Evolutionary conservation across 1,284 basidiomycete species (phyloP), one percentile per base, ranked within the genome.

Genomic region (Apiotrichum akiyoshidainum): DNA sequence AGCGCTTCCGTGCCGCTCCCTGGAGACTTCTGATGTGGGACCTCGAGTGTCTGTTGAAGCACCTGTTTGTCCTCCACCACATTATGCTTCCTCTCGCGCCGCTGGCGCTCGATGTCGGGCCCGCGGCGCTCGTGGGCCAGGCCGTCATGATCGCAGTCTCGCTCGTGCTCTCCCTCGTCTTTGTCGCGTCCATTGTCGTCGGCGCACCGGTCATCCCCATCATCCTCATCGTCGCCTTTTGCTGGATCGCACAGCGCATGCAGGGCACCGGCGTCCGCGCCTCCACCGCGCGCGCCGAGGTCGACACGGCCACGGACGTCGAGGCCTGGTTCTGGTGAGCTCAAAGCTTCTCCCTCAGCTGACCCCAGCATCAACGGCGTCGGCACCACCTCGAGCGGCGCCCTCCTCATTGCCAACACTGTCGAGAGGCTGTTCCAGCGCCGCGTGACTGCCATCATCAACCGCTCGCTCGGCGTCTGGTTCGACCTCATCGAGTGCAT

Each of bases 401-500:
- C 66, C 2, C 56, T 67, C 31, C 65, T 65, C 26, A 68, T 64
- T 49, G 61, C 65, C 46, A 52, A 63, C 45, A 45, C 41, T 21
- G 64, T 73, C 11, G 59, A 68, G 22, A 19, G 17, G 11, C 55
- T 68, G 14, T 72, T 72, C 57, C 63, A 65, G 21, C 62, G 70
- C 11, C 60, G 58, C 14, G 61, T 74, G 44, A 68, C 61, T 11
- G 69, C 68, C 12, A 55, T 74, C 19, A 60, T 69, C 52, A 74
- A 74, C 58, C 60, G 66, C 46, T 68, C 70, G 26, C 61, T 61
- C 37, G 72, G 72, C 6, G 47, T 72, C 22, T 68, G 64, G 63
- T 72, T 68, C 45, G 72, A 74, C 51, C 46, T 74, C 22, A 39
- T 70, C 40, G 72, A 74, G 51, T 72, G 69, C 56, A 54, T 71